Evolutionary conservation across 2,329 filamentous ascomycete species (phyloP).

Genomic region (Clarireedia paspali): DNA sequence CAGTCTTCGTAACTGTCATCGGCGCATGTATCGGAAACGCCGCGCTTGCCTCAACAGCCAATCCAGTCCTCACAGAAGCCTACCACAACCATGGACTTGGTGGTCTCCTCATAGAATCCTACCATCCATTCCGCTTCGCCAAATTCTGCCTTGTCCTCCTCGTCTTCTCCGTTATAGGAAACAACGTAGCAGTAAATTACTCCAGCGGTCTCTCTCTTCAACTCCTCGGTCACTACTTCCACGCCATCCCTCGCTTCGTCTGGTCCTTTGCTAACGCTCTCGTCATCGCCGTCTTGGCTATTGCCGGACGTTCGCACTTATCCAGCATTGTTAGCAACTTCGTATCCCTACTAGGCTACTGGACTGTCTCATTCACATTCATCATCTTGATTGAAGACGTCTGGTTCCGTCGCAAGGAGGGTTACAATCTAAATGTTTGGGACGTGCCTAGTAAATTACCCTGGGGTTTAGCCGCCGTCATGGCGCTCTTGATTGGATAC

Average conservation of each 20-base stretch:
- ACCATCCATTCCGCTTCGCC: conserved; percentile 38
- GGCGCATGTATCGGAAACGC: conserved; percentile 36
- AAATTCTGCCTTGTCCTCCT: conserved; percentile 36
- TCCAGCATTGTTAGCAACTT: conserved; percentile 26
- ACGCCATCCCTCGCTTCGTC: conserved; percentile 29
- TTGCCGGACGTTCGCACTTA: conserved; percentile 23
- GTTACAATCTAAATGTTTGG: conserved; percentile 26
- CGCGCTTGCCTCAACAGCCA: conserved; percentile 27
- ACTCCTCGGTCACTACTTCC: conserved; percentile 27
- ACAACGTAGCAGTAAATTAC: conserved; percentile 28
- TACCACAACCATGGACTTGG: conserved; percentile 38
- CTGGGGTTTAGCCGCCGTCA: conserved; percentile 24
- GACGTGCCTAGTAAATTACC: conserved; percentile 23
- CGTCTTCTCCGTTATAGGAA: conserved; percentile 27
- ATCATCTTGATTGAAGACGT: conserved; percentile 26
- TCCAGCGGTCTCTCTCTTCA: conserved; percentile 26
- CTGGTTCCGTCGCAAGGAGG: conserved; percentile 20
- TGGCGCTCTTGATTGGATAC: conserved; percentile 24
- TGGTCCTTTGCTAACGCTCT: conserved; percentile 27
- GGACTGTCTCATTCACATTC: conserved; percentile 27
- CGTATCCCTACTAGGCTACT: conserved; percentile 27
- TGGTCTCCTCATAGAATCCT: conserved; percentile 38
- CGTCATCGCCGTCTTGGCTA: conserved; percentile 24
- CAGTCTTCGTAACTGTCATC: conserved; percentile 36
- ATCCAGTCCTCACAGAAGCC: conserved; percentile 33